Conservation (phyloP, 116 monocot genomes). For the Iris pallida region DNA sequence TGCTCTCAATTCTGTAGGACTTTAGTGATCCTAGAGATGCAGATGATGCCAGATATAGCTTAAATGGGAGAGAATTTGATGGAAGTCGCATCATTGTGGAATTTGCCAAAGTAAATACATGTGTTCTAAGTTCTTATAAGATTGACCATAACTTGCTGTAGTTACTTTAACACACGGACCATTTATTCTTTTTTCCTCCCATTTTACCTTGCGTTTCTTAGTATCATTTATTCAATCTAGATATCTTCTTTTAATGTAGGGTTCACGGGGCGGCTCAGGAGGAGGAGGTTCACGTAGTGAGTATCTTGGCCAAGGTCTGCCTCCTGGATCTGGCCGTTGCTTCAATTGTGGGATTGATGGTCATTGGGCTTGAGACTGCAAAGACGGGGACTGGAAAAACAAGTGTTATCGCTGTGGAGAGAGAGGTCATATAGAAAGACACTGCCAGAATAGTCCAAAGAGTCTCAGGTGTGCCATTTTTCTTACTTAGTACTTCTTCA, state of each 20-base stretch:
- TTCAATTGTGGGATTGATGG: conserved; percentile 98
- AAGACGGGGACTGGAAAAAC: conserved; percentile 98
- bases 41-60: conserved; percentile 79
- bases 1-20: conserved; percentile 34
- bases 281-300: conserved; percentile 67
- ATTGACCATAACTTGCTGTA: background rate
- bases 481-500: background rate
- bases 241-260: conserved; percentile 27
- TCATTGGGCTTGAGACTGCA: conserved; percentile 98
- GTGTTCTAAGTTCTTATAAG: background rate
- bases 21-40: conserved; percentile 82
- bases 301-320: conserved; percentile 83
- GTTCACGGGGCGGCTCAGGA: conserved; percentile 66
- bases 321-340: conserved; percentile 88
- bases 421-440: conserved; percentile 92
- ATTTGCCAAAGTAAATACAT: conserved; percentile 50
- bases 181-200: background rate
- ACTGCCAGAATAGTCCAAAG: conserved; percentile 92
- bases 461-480: conserved; percentile 43
- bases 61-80: conserved; percentile 79
- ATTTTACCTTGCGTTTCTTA: background rate
- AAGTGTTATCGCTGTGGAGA: conserved; percentile 98
- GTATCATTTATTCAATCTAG: background rate
- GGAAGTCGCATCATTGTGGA: conserved; percentile 81
- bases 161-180: background rate